Evolutionary conservation across 1,284 basidiomycete genomes (phyloP), one percentile per base, ranked within the genome.

Genomic region (Ceratobasidium sp.): DNA sequence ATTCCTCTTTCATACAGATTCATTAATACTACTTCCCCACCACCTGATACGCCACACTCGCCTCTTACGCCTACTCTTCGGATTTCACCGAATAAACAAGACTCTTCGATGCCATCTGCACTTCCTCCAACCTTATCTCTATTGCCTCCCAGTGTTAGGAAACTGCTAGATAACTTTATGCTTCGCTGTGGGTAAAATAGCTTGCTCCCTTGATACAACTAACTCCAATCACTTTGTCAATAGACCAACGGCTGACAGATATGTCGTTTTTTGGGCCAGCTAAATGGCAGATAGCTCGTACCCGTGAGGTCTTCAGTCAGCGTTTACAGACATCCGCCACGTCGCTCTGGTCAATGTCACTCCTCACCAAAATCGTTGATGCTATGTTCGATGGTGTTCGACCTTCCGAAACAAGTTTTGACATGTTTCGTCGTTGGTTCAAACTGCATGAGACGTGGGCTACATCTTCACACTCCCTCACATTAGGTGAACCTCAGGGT

Each of bases 331-430:
- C 66, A 2, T 51, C 40, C 20, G 13, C 18, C 10, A n/a, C 44
- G 10, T 51, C 42, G 49, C 66, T 44, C n/a, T 67, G 44, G 44
- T 28, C 49, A 67, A n/a, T 67, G 13, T 46, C 15, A 9, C 9
- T 67, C 33, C 28, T 44, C 23, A 20, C 23, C 66, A 67, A 67
- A 46, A 26, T 67, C 13, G 13, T 67, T 10, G 66, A 67, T 23
- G 44, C 42, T 23, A 51, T 67, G n/a, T 67, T 67, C 33, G 66
- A 67, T 20, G 66, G 44, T 7, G 33, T 33, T 26, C 66, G 26
- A 28, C 49, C 49, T 53, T 23, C 28, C 12, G 49, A 67, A 23
- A 10, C 44, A 1, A 67, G n/a, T 51, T 67, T 33, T 33, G 39
- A 13, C 10, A 42, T 64, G 61, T 67, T 51, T 20, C 44, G 28